These are phyloP conservation scores for Endocarpon pusillum DNA, from an alignment of 495 filamentous ascomycete genomes.

Conservation along the genomic window DNA sequence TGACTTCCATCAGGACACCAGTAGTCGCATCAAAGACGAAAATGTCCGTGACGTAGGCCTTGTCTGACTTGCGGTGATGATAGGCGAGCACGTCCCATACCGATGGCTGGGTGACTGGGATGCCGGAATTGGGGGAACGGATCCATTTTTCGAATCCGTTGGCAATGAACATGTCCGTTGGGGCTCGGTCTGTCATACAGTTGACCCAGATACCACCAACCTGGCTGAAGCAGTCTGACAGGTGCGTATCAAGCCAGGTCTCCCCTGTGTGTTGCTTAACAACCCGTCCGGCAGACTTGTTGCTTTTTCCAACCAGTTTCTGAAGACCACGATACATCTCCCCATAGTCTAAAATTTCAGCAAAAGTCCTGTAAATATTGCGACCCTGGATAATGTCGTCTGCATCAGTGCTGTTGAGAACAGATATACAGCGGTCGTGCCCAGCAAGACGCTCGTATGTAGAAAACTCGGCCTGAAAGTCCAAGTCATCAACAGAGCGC, in stretches of 20 bases:
- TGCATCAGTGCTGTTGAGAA: conserved; percentile 20
- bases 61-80: conserved; percentile 19
- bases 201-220: conserved; percentile 36
- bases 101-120: conserved; percentile 11
- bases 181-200: conserved; percentile 26
- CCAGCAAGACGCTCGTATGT: conserved; percentile 25
- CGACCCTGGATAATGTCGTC: conserved; percentile 33
- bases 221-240: conserved; percentile 30
- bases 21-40: conserved; percentile 31
- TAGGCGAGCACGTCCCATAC: conserved; percentile 28
- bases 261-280: conserved; percentile 19
- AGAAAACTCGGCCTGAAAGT: conserved; percentile 19
- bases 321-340: conserved; percentile 26
- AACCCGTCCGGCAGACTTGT: conserved; percentile 28
- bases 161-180: conserved; percentile 30
- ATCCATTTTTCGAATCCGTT: conserved; percentile 30
- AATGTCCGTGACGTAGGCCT: conserved; percentile 27
- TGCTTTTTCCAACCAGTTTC: conserved; percentile 25
- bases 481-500: conserved; percentile 12
- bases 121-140: conserved; percentile 21
- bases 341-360: conserved; percentile 31
- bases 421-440: conserved; percentile 20
- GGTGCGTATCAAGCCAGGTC: conserved; percentile 22
- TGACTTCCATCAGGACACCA: conserved; percentile 26
- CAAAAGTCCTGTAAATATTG: conserved; percentile 30